Evolutionary conservation across 2,329 filamentous ascomycete genomes (phyloP).

Genomic region (Pseudogymnoascus sp.): DNA sequence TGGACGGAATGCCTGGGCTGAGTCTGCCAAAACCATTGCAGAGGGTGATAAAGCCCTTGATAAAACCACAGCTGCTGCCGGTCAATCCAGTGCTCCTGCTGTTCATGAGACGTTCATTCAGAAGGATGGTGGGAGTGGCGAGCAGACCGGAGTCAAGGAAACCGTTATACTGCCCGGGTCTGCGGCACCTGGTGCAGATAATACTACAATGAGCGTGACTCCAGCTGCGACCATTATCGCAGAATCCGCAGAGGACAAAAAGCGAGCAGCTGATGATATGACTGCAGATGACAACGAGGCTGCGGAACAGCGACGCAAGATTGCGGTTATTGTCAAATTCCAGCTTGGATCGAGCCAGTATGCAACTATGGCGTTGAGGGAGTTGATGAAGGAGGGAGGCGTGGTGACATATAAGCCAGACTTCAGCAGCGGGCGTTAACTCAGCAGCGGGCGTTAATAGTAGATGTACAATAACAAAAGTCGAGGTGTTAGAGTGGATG

Average conservation of each 20-base stretch:
- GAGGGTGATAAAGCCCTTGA: neutral
- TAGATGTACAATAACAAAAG: neutral
- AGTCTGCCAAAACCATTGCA: constrained; percentile 17
- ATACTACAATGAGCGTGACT: neutral
- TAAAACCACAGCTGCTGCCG: constrained; percentile 13
- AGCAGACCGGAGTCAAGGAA: constrained; percentile 20
- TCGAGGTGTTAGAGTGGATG: neutral
- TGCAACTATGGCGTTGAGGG: constrained; percentile 72
- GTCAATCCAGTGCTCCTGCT: constrained; percentile 16
- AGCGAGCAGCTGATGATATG: constrained; percentile 1
- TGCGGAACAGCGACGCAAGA: constrained; percentile 33
- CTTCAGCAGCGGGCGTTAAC: constrained; percentile 35
- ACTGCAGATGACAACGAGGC: neutral
- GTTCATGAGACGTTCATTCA: constrained; percentile 27
- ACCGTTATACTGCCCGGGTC: neutral
- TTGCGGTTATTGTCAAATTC: constrained; percentile 64
- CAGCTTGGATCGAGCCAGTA: constrained; percentile 73
- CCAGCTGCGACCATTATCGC: neutral
- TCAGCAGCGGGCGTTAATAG: constrained; percentile 30
- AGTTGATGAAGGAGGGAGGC: constrained; percentile 64
- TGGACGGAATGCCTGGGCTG: constrained; percentile 25
- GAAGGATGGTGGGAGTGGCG: constrained; percentile 26
- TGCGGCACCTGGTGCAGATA: neutral
- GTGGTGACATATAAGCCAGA: constrained; percentile 54
- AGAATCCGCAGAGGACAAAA: neutral